A percentile compares a stretch with the other conserved stretches of the same genome.
phyloP scores from a whole-genome alignment of 768 basidiomycete genomes.

The Sporobolomyces roseus region DNA sequence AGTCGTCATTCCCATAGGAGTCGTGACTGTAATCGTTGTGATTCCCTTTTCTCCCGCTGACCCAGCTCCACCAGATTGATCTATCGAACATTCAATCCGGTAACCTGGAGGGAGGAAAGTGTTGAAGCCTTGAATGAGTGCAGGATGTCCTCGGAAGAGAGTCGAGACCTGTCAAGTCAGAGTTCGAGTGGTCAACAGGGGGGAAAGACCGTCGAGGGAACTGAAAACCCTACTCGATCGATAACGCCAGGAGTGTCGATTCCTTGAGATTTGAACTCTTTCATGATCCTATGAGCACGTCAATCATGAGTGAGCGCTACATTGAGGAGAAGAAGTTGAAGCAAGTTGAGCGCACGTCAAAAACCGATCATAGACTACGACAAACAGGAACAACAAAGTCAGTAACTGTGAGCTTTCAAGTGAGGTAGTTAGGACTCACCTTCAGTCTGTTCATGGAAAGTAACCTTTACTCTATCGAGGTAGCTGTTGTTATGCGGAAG shows the following conservation, averaged over 20 bases:
- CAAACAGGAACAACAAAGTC: neutral
- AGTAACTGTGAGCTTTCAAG: neutral
- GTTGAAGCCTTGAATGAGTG: slow-evolving; percentile 94
- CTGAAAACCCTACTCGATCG: slow-evolving; percentile 57
- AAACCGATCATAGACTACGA: slow-evolving; percentile 40
- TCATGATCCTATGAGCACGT: slow-evolving; percentile 66
- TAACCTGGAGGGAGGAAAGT: slow-evolving; percentile 93
- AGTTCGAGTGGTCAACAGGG: too few species aligned
- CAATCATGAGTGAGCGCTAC: neutral
- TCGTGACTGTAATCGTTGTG: slow-evolving; percentile 47
- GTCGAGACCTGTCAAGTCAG: slow-evolving; percentile 59
- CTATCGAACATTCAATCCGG: slow-evolving; percentile 65
- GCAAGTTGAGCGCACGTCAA: slow-evolving; percentile 14
- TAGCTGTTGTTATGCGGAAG: slow-evolving; percentile 32
- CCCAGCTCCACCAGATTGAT: slow-evolving; percentile 9
- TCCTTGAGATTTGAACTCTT: slow-evolving; percentile 97
- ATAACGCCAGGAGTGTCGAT: slow-evolving; percentile 99
- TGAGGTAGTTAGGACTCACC: slow-evolving; percentile 10
- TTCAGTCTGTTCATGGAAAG: slow-evolving; percentile 43
- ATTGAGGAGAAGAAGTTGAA: slow-evolving; percentile 58
- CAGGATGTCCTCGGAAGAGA: slow-evolving; percentile 84
- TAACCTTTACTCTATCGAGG: slow-evolving; percentile 48
- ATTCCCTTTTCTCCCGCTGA: slow-evolving; percentile 23
- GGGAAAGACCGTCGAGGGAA: too few species aligned
- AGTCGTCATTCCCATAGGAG: slow-evolving; percentile 47